Percentiles rank a stretch among this genome's conserved stretches.
These are phyloP conservation scores for Geotrichum siamense DNA, from an alignment of 1,139 yeast species.

Conservation along the genomic window DNA sequence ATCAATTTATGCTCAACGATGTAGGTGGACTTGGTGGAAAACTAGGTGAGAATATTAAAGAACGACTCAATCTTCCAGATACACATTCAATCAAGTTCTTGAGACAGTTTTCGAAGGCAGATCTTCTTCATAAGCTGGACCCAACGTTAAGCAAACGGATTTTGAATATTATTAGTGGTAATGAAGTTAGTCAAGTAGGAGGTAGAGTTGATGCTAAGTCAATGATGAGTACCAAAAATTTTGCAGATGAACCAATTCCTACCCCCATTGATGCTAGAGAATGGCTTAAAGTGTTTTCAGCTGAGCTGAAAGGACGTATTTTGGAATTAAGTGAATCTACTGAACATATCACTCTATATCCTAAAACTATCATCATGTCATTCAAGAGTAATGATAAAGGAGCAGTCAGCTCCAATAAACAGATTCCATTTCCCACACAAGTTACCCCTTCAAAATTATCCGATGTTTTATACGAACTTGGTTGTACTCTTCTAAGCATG, in stretches of 20 bases:
- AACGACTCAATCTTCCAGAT: slow-evolving; percentile 33
- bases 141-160: slow-evolving; percentile 43
- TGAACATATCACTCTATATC: slow-evolving; percentile 40
- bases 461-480: slow-evolving; percentile 26
- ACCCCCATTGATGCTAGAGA: slow-evolving; percentile 53
- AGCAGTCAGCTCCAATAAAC: slow-evolving; percentile 21
- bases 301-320: slow-evolving; percentile 66
- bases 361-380: slow-evolving; percentile 34
- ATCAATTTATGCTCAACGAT: slow-evolving; percentile 58
- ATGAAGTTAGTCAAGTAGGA: slow-evolving; percentile 43
- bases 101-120: slow-evolving; percentile 28
- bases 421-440: slow-evolving; percentile 20
- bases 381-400: slow-evolving; percentile 5
- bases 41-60: slow-evolving; percentile 55
- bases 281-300: slow-evolving; percentile 80
- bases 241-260: slow-evolving; percentile 46
- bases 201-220: slow-evolving; percentile 63
- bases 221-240: slow-evolving; percentile 83
- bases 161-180: slow-evolving; percentile 60
- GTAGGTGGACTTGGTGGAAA: slow-evolving; percentile 92
- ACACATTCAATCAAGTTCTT: slow-evolving; percentile 27
- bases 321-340: slow-evolving; percentile 59
- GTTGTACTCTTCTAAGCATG: slow-evolving; percentile 26
- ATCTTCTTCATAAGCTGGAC: slow-evolving; percentile 33
- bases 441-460: slow-evolving; percentile 22